Conservation (phyloP, 352 stramenopile genomes). For the Globisporangium emineosum region DNA sequence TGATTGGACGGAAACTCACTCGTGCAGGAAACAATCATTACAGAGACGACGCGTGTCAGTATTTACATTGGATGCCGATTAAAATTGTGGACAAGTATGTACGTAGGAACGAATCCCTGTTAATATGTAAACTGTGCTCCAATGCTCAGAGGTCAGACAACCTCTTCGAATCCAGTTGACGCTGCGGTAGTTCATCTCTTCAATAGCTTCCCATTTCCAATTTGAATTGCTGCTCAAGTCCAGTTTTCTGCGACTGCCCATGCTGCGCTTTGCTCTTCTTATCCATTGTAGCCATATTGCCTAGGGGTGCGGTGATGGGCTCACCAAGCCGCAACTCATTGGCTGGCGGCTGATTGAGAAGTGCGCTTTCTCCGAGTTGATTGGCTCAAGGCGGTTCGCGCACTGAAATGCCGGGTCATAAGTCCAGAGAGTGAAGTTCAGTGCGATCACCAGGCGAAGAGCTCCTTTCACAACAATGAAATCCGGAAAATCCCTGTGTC, state of each 20-base stretch:
- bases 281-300: background rate
- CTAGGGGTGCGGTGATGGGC: background rate
- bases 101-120: too few species aligned
- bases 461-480: background rate
- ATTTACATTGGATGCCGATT: too few species aligned
- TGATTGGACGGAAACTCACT: background rate
- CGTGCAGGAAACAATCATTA: too few species aligned
- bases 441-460: background rate
- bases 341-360: background rate
- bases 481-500: background rate
- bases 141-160: too few species aligned
- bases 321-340: background rate
- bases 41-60: background rate
- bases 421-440: background rate
- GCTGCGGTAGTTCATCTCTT: too few species aligned
- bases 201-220: too few species aligned
- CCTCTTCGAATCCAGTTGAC: too few species aligned
- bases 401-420: background rate
- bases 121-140: too few species aligned
- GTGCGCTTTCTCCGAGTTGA: background rate
- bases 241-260: too few species aligned
- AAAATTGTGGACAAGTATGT: too few species aligned
- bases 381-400: background rate
- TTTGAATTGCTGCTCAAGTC: too few species aligned
- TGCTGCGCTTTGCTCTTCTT: background rate